Evolutionary conservation across 2,329 filamentous ascomycete genomes (phyloP).

Genomic region (Xylaria sp.): DNA sequence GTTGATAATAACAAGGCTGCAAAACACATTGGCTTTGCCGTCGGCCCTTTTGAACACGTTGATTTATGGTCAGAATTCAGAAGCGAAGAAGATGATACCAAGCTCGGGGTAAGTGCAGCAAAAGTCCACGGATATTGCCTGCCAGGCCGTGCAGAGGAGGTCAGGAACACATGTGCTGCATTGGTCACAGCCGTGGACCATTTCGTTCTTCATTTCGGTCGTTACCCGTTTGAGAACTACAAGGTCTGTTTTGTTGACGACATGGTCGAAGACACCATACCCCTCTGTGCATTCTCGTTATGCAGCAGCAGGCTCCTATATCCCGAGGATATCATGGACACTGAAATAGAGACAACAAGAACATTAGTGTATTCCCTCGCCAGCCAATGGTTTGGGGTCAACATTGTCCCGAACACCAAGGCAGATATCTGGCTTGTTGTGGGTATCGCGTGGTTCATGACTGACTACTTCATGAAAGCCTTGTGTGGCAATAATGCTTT

Average conservation of each 20-base stretch:
- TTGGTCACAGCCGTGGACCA: conserved; percentile 89
- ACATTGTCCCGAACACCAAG: conserved; percentile 84
- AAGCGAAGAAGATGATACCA: conserved; percentile 90
- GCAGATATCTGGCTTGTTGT: conserved; percentile 89
- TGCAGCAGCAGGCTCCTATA: conserved; percentile 89
- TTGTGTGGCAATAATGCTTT: conserved; percentile 96
- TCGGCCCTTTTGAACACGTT: conserved; percentile 94
- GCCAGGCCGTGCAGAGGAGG: conserved; percentile 81
- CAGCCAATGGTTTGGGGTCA: conserved; percentile 93
- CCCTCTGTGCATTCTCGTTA: conserved; percentile 84
- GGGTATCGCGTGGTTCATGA: conserved; percentile 93
- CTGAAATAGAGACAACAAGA: conserved; percentile 82
- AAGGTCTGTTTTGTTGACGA: conserved; percentile 96
- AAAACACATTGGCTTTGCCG: conserved; percentile 90
- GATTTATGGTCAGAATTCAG: conserved; percentile 86
- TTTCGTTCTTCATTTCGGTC: conserved; percentile 86
- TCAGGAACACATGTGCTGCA: conserved; percentile 86
- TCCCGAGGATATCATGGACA: conserved; percentile 85
- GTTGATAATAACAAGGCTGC: conserved; percentile 80
- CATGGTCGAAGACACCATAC: conserved; percentile 76
- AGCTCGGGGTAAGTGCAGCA: conserved; percentile 86
- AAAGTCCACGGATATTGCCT: conserved; percentile 93
- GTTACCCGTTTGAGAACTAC: conserved; percentile 91
- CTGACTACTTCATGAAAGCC: conserved; percentile 89
- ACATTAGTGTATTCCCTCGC: conserved; percentile 85